phyloP scores from a whole-genome alignment of 306 rosid species.

The Gynostemma pentaphyllum region DNA sequence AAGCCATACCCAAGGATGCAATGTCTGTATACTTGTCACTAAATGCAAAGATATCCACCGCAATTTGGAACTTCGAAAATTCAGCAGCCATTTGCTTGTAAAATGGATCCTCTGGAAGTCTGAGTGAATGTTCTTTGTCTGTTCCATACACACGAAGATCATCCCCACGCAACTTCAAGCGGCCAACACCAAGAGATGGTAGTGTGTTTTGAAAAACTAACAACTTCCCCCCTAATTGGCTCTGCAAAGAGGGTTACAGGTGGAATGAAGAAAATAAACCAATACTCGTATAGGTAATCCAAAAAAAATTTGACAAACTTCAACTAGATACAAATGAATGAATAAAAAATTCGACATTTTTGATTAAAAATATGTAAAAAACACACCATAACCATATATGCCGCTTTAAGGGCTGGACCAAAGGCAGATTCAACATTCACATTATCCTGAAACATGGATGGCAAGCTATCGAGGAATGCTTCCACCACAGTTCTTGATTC shows the following conservation, averaged over 20 bases:
- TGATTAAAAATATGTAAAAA: background rate
- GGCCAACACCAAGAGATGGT: slow-evolving; percentile 96
- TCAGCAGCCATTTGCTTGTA: slow-evolving; percentile 99
- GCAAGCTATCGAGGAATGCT: slow-evolving; percentile 84
- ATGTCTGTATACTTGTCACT: slow-evolving; percentile 98
- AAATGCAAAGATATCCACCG: slow-evolving; percentile 68
- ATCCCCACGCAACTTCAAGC: slow-evolving; percentile 92
- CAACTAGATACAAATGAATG: background rate
- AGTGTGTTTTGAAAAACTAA: slow-evolving; percentile 88
- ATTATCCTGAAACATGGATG: slow-evolving; percentile 90
- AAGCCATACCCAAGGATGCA: slow-evolving; percentile 71
- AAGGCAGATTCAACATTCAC: slow-evolving; percentile 89
- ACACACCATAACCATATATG: slow-evolving; percentile 88
- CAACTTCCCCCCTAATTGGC: slow-evolving; percentile 91
- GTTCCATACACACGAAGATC: slow-evolving; percentile 91
- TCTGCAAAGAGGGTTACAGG: slow-evolving; percentile 35
- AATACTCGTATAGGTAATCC: background rate
- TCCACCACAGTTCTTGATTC: slow-evolving; percentile 96
- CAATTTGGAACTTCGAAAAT: slow-evolving; percentile 85
- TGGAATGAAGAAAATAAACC: slow-evolving; percentile 9
- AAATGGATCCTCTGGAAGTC: slow-evolving; percentile 93
- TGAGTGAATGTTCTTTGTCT: slow-evolving; percentile 74
- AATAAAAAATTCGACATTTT: background rate
- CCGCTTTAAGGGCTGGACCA: slow-evolving; percentile 93
- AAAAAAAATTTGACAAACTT: too few relatives aligned